Evolutionary conservation across 2,329 filamentous ascomycete species (phyloP).

Genomic region (Didymella glomerata): DNA sequence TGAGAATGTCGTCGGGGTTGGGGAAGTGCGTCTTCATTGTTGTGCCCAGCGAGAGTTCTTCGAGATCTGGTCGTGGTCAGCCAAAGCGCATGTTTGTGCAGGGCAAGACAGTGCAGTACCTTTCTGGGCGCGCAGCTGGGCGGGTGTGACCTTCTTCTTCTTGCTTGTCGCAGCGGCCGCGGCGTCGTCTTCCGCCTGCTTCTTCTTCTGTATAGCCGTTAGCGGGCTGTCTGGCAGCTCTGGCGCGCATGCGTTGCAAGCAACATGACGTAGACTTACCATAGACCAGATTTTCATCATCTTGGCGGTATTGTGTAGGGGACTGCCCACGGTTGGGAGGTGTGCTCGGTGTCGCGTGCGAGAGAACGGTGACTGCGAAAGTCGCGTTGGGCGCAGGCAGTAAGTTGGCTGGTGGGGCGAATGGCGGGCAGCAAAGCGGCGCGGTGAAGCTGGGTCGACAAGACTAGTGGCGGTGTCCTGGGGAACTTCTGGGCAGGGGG

Average conservation of each 20-base stretch:
- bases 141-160: constrained; percentile 99
- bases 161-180: constrained; percentile 80
- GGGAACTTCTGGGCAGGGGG: neutral
- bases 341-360: constrained; percentile 29
- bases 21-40: constrained; percentile 86
- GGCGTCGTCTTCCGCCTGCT: constrained; percentile 88
- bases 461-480: neutral
- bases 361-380: constrained; percentile 17
- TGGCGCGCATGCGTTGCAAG: neutral
- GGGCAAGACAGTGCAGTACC: constrained; percentile 62
- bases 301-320: constrained; percentile 55
- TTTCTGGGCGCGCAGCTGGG: constrained; percentile 94
- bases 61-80: constrained; percentile 67
- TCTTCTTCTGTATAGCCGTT: constrained; percentile 75
- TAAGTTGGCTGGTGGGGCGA: constrained; percentile 29
- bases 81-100: neutral
- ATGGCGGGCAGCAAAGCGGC: constrained; percentile 18
- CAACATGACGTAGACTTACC: constrained; percentile 68
- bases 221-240: constrained; percentile 25
- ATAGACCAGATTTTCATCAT: constrained; percentile 99
- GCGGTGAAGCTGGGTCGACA: constrained; percentile 9
- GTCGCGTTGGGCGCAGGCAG: constrained; percentile 18
- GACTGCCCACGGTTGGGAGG: constrained; percentile 13
- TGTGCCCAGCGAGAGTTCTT: constrained; percentile 77
- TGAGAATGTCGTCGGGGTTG: constrained; percentile 84